Conservation (phyloP, 306 rosid species). For the Notholithocarpus densiflorus region DNA sequence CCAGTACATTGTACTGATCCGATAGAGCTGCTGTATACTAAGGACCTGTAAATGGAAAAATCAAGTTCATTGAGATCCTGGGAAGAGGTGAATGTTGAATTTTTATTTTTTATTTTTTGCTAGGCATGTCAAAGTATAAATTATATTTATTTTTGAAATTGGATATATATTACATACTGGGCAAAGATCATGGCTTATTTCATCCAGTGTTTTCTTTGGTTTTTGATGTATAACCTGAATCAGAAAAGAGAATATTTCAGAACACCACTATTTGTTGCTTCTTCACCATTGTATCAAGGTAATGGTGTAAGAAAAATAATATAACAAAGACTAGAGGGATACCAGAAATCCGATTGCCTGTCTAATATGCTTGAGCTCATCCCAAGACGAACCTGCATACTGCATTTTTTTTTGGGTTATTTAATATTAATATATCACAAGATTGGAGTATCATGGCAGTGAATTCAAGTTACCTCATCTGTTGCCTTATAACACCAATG, state of each 20-base stretch:
- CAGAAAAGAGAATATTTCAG: constrained; percentile 22
- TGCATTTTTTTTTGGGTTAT: constrained; percentile 19
- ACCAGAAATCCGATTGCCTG: constrained; percentile 99
- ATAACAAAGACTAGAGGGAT: constrained; percentile 16
- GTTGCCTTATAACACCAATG: constrained; percentile 89
- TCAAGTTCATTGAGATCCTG: constrained; percentile 5
- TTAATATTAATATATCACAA: constrained; percentile 11
- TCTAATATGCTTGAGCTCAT: constrained; percentile 91
- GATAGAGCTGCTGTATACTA: constrained; percentile 91
- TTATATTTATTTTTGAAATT: neutral
- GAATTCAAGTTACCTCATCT: constrained; percentile 63
- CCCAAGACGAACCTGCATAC: constrained; percentile 91
- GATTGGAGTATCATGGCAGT: neutral
- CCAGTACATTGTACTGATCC: constrained; percentile 99
- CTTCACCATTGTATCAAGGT: constrained; percentile 12
- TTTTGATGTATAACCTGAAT: constrained; percentile 95
- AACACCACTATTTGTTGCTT: neutral
- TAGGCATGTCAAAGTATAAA: neutral
- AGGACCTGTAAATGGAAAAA: constrained; percentile 58
- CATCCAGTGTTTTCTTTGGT: constrained; percentile 92
- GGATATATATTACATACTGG: constrained; percentile 56
- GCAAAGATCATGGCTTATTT: constrained; percentile 91
- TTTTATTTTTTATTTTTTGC: neutral
- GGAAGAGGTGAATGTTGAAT: constrained; percentile 9
- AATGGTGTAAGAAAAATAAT: constrained; percentile 7